Evolutionary conservation across 306 rosid genomes (phyloP), one percentile per base, ranked within the genome.

Genomic region (Corylus avellana): DNA sequence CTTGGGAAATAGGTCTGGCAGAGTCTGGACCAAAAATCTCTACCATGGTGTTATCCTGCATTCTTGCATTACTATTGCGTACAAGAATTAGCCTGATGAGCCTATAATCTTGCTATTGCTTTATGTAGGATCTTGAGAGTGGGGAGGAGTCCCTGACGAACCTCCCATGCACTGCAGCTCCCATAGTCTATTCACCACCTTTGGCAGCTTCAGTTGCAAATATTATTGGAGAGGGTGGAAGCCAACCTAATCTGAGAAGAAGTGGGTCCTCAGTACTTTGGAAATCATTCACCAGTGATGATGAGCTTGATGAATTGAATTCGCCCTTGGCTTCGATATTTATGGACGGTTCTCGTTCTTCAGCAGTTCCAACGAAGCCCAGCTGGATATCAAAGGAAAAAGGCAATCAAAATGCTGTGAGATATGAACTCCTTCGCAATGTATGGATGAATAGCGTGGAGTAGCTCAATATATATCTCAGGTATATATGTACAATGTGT

Each of bases 201-300:
- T 82, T 82, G 20, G 85, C 88, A 27, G 80, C 91, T 78, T 84
- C 86, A 11, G 73, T 93, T 74, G 85, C 85, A 0, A 75, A 74
- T 49, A 75, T 93, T 73, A 83, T 85, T 0, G 97, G 94, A 53
- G 92, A 90, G 69, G 74, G 78, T 48, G 91, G 94, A 81, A 72
- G 84, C 35, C 89, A 89, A 69, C 71, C 93, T 11, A 87, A 91
- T 76, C 84, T 95, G 17, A 91, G 87, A 85, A 89, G 97, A 90
- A 90, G 92, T 72, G 91, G 86, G 77, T 91, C 99, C 51, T 95
- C 93, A 50, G 85, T 93, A 77, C 78, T 89, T 50, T 82, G 94
- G 82, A 95, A 95, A 87, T 90, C 99, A 1, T 82, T 93, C 88
- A 91, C 94, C 76, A 95, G 99, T 67, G 99, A 93, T 77, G 99